Evolutionary conservation across 2,329 filamentous ascomycete genomes (phyloP).

Genomic region (Colletotrichum kahawae): DNA sequence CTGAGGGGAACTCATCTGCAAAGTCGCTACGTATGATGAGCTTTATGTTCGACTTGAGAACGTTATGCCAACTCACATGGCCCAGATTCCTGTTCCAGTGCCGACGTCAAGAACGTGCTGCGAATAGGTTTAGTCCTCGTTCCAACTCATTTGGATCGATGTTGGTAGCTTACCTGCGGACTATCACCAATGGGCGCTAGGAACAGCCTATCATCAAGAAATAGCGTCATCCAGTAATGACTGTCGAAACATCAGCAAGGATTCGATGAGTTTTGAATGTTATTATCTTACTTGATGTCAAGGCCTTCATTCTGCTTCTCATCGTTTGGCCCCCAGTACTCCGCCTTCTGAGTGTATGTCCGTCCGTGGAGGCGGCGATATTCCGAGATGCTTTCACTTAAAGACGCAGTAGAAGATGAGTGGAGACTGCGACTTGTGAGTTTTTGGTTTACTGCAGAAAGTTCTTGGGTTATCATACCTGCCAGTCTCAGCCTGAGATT

Average conservation of each 20-base stretch:
- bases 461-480: too few species aligned
- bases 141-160: too few species aligned
- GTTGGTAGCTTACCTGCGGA: slow-evolving; percentile 25
- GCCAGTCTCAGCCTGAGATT: too few species aligned
- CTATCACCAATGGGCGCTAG: slow-evolving; percentile 38
- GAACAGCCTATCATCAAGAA: slow-evolving; percentile 38
- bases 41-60: too few species aligned
- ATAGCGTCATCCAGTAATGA: slow-evolving; percentile 22
- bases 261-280: too few species aligned
- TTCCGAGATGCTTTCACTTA: background rate
- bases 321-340: background rate
- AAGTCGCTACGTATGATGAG: too few species aligned
- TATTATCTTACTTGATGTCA: background rate
- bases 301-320: background rate
- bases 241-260: too few species aligned
- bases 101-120: slow-evolving; percentile 49
- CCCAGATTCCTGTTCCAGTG: slow-evolving; percentile 49
- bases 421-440: too few species aligned
- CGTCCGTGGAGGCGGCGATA: background rate
- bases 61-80: slow-evolving; percentile 43
- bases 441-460: too few species aligned
- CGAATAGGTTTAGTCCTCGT: too few species aligned
- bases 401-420: background rate
- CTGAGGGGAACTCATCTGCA: slow-evolving; percentile 47
- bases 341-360: background rate